Conservation (phyloP, 2,329 filamentous ascomycete species). For the Arthrinium puccinioides region DNA sequence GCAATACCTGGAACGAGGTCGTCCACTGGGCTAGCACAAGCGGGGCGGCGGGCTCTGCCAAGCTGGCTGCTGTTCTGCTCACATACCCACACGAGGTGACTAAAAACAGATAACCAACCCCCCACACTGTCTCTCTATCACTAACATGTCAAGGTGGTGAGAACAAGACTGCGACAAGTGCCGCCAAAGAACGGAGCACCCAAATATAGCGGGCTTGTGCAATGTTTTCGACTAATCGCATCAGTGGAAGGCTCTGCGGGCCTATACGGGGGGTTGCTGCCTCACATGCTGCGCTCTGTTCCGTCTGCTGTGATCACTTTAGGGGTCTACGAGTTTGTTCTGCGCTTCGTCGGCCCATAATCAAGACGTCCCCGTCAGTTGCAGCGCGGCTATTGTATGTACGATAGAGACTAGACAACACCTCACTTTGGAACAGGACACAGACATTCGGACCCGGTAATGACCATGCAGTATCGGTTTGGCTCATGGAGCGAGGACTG, state of each 20-base stretch:
- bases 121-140: neutral
- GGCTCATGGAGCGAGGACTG: no score
- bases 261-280: conserved; percentile 63
- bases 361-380: no score
- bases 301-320: conserved; percentile 70
- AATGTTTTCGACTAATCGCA: conserved; percentile 42
- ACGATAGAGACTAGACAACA: no score
- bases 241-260: conserved; percentile 56
- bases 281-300: conserved; percentile 63
- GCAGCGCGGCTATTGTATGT: no score
- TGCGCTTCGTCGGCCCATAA: conserved; percentile 17
- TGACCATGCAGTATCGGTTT: no score
- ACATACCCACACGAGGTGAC: conserved; percentile 1
- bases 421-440: no score
- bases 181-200: conserved; percentile 46
- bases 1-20: neutral
- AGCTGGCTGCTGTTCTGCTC: neutral
- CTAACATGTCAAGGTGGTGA: conserved; percentile 35
- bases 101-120: no score
- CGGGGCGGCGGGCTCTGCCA: neutral
- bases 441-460: no score
- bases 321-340: conserved; percentile 41
- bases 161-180: conserved; percentile 58
- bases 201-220: conserved; percentile 60
- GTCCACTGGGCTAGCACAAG: neutral